Conservation (phyloP, 2,329 filamentous ascomycete species). For the Pseudogymnoascus sp. region DNA sequence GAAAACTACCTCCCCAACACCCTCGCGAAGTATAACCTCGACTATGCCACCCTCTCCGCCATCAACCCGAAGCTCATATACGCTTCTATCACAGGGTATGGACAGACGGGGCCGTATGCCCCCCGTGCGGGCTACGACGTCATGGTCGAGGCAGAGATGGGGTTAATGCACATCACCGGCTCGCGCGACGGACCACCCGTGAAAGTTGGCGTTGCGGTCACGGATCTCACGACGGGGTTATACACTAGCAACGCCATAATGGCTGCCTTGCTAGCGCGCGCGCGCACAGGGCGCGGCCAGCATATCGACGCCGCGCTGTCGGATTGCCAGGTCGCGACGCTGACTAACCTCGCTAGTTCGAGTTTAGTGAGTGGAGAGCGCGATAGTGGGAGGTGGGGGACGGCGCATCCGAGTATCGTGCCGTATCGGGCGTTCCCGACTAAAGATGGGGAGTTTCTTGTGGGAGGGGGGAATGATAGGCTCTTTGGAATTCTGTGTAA, state of each 20-base stretch:
- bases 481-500: constrained; percentile 59
- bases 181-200: constrained; percentile 80
- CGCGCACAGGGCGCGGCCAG: constrained; percentile 70
- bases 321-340: constrained; percentile 88
- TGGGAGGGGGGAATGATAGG: constrained; percentile 65
- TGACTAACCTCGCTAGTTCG: constrained; percentile 93
- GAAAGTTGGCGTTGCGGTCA: constrained; percentile 95
- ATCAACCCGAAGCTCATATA: constrained; percentile 88
- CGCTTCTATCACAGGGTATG: constrained; percentile 93
- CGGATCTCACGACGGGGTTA: constrained; percentile 86
- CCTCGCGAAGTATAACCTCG: constrained; percentile 82
- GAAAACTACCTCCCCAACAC: constrained; percentile 93
- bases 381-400: constrained; percentile 89
- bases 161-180: constrained; percentile 97
- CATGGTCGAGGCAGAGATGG: constrained; percentile 98
- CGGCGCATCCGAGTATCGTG: constrained; percentile 89
- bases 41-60: constrained; percentile 69
- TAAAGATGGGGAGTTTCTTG: constrained; percentile 59
- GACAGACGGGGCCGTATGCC: constrained; percentile 86
- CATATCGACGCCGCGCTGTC: constrained; percentile 87
- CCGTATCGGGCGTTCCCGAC: constrained; percentile 83
- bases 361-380: constrained; percentile 79
- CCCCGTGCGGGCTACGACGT: constrained; percentile 92
- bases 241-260: constrained; percentile 95
- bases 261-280: constrained; percentile 76